Conservation (phyloP, 768 basidiomycete genomes). For the Tephrocybe sp. region DNA sequence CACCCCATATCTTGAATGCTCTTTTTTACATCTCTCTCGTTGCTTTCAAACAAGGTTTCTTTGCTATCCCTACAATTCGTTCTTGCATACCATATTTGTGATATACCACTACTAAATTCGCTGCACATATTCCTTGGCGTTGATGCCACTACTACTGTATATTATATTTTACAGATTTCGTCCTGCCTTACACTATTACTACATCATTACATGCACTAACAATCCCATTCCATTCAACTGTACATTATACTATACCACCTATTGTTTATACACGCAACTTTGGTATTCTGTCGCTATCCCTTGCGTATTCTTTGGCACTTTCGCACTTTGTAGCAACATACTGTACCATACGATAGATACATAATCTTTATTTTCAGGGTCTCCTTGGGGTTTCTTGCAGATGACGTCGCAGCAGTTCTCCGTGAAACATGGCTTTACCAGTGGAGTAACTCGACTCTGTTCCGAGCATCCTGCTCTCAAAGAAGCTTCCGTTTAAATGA, state of each 20-base stretch:
- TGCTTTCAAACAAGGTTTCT: conserved; percentile 5
- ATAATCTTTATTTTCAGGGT: not conserved
- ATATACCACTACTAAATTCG: conserved; percentile 12
- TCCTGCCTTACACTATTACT: conserved; percentile 4
- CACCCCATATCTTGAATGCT: conserved; percentile 6
- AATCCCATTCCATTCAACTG: conserved; percentile 7
- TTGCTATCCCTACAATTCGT: conserved; percentile 4
- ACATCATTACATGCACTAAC: conserved; percentile 8
- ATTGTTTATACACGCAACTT: conserved; percentile 7
- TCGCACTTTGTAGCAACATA: conserved; percentile 7
- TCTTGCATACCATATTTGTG: conserved; percentile 9
- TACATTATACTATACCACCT: conserved; percentile 10
- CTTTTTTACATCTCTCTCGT: not conserved
- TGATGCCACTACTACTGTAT: conserved; percentile 9
- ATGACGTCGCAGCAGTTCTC: conserved; percentile 4
- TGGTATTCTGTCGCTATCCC: conserved; percentile 2
- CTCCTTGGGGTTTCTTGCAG: not conserved
- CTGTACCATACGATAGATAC: not conserved
- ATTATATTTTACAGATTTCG: conserved; percentile 4
- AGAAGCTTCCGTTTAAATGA: conserved; percentile 7
- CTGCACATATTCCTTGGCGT: conserved; percentile 15
- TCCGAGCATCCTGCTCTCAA: conserved; percentile 11
- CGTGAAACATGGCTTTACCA: conserved; percentile 12
- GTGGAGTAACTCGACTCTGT: conserved; percentile 1
- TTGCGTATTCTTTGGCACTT: not conserved